Base-by-base conservation (phyloP, 2,329 filamentous ascomycete genomes). In the Incumbomyces lentus region DNA sequence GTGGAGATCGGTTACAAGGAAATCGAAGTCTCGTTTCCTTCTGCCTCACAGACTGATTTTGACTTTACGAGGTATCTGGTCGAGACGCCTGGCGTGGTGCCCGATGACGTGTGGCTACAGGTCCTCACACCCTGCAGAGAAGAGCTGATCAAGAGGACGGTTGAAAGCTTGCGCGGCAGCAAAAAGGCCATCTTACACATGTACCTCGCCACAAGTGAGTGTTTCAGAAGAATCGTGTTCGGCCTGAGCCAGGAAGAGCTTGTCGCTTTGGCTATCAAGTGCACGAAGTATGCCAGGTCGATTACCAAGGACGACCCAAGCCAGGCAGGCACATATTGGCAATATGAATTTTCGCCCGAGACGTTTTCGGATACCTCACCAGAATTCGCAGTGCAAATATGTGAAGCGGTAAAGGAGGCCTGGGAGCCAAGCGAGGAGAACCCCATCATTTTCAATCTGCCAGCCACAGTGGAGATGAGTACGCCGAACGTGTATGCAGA, bases 401-500 rank as follows among this genome's bases (percentile, higher is more conserved):
- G 92, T 65, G 81, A 94, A 62, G 90, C 90, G 30, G 90, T 96
- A 59, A 95, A 95, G 75, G 82, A 74, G 5, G 92, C 89, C 1
- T 98, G 92, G 92, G 88, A 75, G 52, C 90, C 92, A 1, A 79
- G 78, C 0, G 79, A 72, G 33, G 54, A 54, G n/a, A 79, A 86
- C 64, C 86, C 83, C 40, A 86, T 98, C 65, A 94, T 98, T 62
- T 92, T 98, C 75, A 96, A 96, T 70, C 75, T 98, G 43, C 90
- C 92, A 1, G 90, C 92, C 1, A 98, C 92, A 0, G 90, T 96
- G 31, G 92, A 98, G 69, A 82, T 95, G 81, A 70, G 86, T 1
- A 95, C 92, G 1, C 89, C 89, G 30, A 98, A 98, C 63, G 78
- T 95, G 40, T 98, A 92, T 63, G 92, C 92, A 41, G 92, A 98